Evolutionary conservation across 306 rosid species (phyloP), one percentile per base, ranked within the genome.

Genomic region (Mimosa pudica): DNA sequence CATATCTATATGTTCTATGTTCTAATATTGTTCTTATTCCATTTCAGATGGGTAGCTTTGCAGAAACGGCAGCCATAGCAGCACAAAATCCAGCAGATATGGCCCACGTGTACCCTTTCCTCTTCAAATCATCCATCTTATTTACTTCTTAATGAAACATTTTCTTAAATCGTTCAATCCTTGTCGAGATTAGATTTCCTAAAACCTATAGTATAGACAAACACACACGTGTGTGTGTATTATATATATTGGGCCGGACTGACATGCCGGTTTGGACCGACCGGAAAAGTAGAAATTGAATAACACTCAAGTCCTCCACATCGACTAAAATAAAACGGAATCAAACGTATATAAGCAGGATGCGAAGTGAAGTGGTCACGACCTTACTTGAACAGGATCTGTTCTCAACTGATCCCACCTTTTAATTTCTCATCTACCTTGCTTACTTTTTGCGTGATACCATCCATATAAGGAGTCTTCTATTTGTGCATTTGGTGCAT

Each of bases 11-110:
- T 38, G 41, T 38, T 38, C 4, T 2, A 38, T 2, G 41, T 38
- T 38, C 41, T 38, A 38, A 38, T 38, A 38, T 2, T 4, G 41
- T 38, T 38, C 41, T 38, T 38, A 38, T 38, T 38, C 41, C 2
- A 38, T 38, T 38, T 38, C 41, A 38, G 4, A 85, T 45, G 80
- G 87, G 74, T 33, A 83, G 78, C 90, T 90, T 90, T 1, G 92
- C 90, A 62, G 90, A 83, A 74, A 90, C 73, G 79, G 94, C 92
- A 44, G 89, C 89, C 7, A 88, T 82, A 72, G 90, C 92, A 71
- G 92, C 94, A 44, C 75, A 86, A 36, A 88, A 48, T 45, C 90
- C 94, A 18, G 90, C 94, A 18, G 88, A 75, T 61, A 88, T 38
- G 10, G 94, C 94, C 92, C 89, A 90, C 4, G 62, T 81, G 67